These are phyloP conservation scores for Aspergillus nanangensis DNA, from an alignment of 495 filamentous ascomycete genomes.

Conservation along the genomic window DNA sequence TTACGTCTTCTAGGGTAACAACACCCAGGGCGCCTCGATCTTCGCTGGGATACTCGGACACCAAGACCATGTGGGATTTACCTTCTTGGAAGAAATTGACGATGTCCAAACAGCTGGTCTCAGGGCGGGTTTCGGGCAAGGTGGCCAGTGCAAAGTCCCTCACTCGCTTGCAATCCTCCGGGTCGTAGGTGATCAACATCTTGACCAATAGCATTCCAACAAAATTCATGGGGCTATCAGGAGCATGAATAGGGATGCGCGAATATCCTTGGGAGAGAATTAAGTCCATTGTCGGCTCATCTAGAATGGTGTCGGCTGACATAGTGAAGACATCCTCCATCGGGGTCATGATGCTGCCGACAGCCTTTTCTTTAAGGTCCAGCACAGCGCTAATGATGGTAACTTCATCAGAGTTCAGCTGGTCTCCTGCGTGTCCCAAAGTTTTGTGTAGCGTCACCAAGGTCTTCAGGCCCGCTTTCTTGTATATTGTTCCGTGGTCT, in stretches of 20 bases:
- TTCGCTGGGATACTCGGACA: constrained; percentile 84
- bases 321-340: constrained; percentile 97
- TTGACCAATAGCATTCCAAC: constrained; percentile 97
- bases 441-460: constrained; percentile 91
- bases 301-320: constrained; percentile 84
- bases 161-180: constrained; percentile 81
- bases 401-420: constrained; percentile 94
- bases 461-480: constrained; percentile 88
- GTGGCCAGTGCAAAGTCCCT: constrained; percentile 89
- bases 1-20: constrained; percentile 94
- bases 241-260: constrained; percentile 87
- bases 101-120: constrained; percentile 95
- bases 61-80: constrained; percentile 97
- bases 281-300: constrained; percentile 86
- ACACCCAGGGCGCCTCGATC: constrained; percentile 87
- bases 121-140: constrained; percentile 86
- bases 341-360: constrained; percentile 94
- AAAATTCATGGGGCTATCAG: constrained; percentile 80
- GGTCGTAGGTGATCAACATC: constrained; percentile 97
- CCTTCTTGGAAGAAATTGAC: constrained; percentile 99
- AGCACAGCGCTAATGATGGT: constrained; percentile 97
- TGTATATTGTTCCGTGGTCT: constrained; percentile 92
- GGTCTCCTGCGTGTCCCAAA: constrained; percentile 77
- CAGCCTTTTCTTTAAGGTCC: constrained; percentile 92
- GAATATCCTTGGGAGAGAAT: constrained; percentile 94